Evolutionary conservation across 495 filamentous ascomycete genomes (phyloP), one percentile per base, ranked within the genome.

Genomic region (Massariosphaeria phaeospora): DNA sequence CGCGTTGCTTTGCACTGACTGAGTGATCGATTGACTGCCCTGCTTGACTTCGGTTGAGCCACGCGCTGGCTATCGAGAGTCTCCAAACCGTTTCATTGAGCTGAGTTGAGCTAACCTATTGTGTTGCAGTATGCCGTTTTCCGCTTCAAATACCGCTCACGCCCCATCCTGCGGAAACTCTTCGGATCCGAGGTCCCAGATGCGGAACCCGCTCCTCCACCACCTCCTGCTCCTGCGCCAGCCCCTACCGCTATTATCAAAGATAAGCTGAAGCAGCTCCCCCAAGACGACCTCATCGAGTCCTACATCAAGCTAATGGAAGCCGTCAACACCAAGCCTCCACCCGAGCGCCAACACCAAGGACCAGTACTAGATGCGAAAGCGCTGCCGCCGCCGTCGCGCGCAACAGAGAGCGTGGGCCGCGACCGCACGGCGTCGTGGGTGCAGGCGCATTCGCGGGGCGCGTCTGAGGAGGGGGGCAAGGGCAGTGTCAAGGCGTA

Each of bases 121-220:
- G n/a, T n/a, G n/a, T n/a, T 69, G 21, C 61, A 62, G 24, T 78
- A 76, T 48, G 75, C 75, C 3, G 68, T 74, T 0, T 77, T 78
- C 57, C 42, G 64, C 10, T 78, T 78, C 67, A 73, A 71, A 38
- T 78, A 77, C 56, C 67, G 73, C 6, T 61, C 59, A 29, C 63
- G 56, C 45, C 63, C 58, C 53, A 31, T 30, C 24, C 34, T 65
- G 39, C 42, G 31, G 11, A 27, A 29, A 13, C n/a, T 64, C 3
- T 21, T 55, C 2, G 41, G 20, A 13, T 17, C 33, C 13, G 40
- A 46, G 3, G 36, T 57, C 0, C 23, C 49, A 1, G 57, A 58
- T 10, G 15, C 10, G 9, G 9, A 29, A n/a, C 25, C 29, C 12
- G n/a, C 24, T 21, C n/a, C 6, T 1, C 46, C 20, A 25, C 13